Conservation (phyloP, 2,329 filamentous ascomycete genomes). For the Dichotomopilus funicola region DNA sequence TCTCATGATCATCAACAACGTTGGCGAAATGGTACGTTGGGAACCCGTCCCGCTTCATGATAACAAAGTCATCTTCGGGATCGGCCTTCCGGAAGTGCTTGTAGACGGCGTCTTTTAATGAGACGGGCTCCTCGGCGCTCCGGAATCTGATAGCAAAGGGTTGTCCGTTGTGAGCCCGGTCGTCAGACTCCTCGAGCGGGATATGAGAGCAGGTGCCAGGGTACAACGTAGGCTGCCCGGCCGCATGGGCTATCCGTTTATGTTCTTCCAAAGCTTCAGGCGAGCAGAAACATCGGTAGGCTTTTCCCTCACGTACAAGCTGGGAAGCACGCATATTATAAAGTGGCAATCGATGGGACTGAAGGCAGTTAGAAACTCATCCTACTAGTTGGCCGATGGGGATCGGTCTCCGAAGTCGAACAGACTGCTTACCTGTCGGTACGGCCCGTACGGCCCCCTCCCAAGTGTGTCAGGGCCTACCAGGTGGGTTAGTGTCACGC, state of each 20-base stretch:
- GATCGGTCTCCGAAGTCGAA: not conserved
- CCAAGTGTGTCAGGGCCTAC: slow-evolving; percentile 65
- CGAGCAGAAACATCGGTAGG: slow-evolving; percentile 91
- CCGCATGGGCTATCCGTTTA: slow-evolving; percentile 54
- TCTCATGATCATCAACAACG: slow-evolving; percentile 90
- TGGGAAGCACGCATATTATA: slow-evolving; percentile 66
- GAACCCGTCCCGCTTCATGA: slow-evolving; percentile 85
- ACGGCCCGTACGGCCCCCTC: slow-evolving; percentile 70
- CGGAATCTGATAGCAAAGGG: slow-evolving; percentile 71
- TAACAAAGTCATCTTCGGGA: slow-evolving; percentile 71
- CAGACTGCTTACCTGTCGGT: slow-evolving; percentile 58
- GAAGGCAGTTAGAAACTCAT: slow-evolving; percentile 1
- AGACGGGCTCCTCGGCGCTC: slow-evolving; percentile 53
- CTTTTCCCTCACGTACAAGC: slow-evolving; percentile 64
- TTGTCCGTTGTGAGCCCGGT: slow-evolving; percentile 62
- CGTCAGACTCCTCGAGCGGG: slow-evolving; percentile 58
- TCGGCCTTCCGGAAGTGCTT: slow-evolving; percentile 54
- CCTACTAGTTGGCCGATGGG: not conserved
- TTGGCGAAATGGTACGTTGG: slow-evolving; percentile 98
- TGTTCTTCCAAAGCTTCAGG: slow-evolving; percentile 62
- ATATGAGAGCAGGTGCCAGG: slow-evolving; percentile 66
- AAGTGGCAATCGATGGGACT: slow-evolving; percentile 71
- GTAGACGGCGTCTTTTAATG: slow-evolving; percentile 74
- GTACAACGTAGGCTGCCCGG: slow-evolving; percentile 40
- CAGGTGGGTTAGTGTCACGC: slow-evolving; percentile 14